These are phyloP conservation scores for Sugiyamaella floridensis DNA, from an alignment of 805 yeast species.

Conservation along the genomic window DNA sequence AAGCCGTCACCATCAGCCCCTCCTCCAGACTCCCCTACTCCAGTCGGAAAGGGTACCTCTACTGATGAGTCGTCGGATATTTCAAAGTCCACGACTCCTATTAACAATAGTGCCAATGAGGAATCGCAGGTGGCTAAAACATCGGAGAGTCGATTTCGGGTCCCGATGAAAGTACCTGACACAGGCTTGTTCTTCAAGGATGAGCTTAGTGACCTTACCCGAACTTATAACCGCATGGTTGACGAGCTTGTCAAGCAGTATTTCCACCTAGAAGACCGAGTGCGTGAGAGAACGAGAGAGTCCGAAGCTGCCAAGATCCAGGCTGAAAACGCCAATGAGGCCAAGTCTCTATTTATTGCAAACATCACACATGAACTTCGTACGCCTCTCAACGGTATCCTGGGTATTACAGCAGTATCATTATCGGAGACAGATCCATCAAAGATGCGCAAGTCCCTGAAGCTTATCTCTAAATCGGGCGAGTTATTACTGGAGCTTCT, in stretches of 20 bases:
- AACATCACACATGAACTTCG: slow-evolving; percentile 89
- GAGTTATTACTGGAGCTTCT: slow-evolving; percentile 80
- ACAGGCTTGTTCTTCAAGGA: slow-evolving; percentile 37
- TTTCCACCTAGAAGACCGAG: slow-evolving; percentile 79
- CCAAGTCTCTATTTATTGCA: slow-evolving; percentile 90
- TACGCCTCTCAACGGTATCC: slow-evolving; percentile 90
- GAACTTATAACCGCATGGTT: slow-evolving; percentile 87
- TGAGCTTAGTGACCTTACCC: slow-evolving; percentile 81
- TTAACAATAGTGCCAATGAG: background rate
- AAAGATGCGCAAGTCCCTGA: slow-evolving; percentile 63
- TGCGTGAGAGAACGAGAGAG: slow-evolving; percentile 76
- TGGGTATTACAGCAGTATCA: slow-evolving; percentile 93
- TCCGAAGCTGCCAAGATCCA: slow-evolving; percentile 46
- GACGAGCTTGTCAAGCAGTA: slow-evolving; percentile 82
- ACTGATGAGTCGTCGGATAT: background rate
- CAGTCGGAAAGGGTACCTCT: background rate
- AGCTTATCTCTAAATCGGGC: slow-evolving; percentile 81
- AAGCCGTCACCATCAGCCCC: background rate
- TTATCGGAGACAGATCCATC: slow-evolving; percentile 70
- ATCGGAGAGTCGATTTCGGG: slow-evolving; percentile 4
- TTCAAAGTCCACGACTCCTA: background rate
- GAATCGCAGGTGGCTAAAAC: background rate
- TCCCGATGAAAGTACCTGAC: slow-evolving; percentile 14
- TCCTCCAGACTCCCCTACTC: background rate
- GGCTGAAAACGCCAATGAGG: slow-evolving; percentile 75